phyloP scores from a whole-genome alignment of 2,329 filamentous ascomycete genomes.

The Sclerotinia trifoliorum region DNA sequence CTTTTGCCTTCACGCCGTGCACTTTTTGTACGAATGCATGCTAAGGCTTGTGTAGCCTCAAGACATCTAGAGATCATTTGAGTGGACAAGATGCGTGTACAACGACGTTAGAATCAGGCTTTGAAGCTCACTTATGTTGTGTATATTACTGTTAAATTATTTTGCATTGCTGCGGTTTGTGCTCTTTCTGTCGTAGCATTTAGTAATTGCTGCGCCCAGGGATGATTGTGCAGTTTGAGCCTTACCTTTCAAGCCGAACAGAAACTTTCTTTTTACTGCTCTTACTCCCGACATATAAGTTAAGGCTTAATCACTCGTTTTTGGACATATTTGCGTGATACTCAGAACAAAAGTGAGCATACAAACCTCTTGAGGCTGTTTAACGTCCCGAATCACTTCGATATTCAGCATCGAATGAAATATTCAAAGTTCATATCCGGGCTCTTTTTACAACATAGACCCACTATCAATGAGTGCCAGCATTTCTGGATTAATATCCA shows the following conservation, averaged over 20 bases:
- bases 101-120: background rate
- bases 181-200: background rate
- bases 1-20: background rate
- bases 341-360: background rate
- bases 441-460: slow-evolving; percentile 10
- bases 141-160: background rate
- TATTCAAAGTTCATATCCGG: background rate
- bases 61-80: background rate
- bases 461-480: slow-evolving; percentile 24
- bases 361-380: background rate
- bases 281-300: background rate
- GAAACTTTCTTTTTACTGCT: background rate
- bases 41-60: background rate
- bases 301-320: background rate
- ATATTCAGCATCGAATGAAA: background rate
- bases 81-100: background rate
- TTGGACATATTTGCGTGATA: background rate
- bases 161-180: background rate
- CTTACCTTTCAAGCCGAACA: background rate
- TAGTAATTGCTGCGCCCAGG: background rate
- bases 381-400: too few relatives aligned
- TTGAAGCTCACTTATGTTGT: background rate
- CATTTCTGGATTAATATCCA: slow-evolving; percentile 23
- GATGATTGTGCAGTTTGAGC: background rate
- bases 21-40: background rate